Percentiles rank a stretch among this genome's conserved stretches.
These are phyloP conservation scores for Mycena kentingensis DNA, from an alignment of 768 basidiomycete genomes.

Conservation along the genomic window DNA sequence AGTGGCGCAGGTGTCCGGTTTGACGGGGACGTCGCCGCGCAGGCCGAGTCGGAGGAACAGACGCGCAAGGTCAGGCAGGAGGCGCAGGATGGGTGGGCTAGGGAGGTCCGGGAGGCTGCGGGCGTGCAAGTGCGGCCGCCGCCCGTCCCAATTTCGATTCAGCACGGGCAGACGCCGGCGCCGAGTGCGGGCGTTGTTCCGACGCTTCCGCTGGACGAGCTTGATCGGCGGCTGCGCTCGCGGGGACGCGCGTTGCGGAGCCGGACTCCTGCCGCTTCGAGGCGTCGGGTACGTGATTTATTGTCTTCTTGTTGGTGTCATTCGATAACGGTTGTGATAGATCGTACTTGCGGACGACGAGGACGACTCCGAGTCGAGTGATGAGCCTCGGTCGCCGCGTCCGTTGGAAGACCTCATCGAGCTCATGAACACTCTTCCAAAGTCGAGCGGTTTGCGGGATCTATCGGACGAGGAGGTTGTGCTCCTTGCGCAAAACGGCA, in stretches of 20 bases:
- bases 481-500: slow-evolving; percentile 82
- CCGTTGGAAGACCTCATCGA: slow-evolving; percentile 77
- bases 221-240: slow-evolving; percentile 52
- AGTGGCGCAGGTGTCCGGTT: slow-evolving; percentile 31
- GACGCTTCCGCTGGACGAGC: slow-evolving; percentile 57
- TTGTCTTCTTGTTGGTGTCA: background rate
- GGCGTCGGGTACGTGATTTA: background rate
- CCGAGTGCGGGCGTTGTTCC: slow-evolving; percentile 24
- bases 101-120: slow-evolving; percentile 1
- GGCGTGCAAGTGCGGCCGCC: background rate
- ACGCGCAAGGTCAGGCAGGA: background rate
- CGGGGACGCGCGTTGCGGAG: slow-evolving; percentile 24
- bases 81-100: slow-evolving; percentile 17
- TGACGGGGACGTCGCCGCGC: slow-evolving; percentile 21
- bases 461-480: slow-evolving; percentile 94
- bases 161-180: slow-evolving; percentile 17
- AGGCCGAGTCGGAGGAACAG: slow-evolving; percentile 18
- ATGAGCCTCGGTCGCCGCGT: slow-evolving; percentile 35
- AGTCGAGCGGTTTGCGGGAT: slow-evolving; percentile 59
- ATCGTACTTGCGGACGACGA: background rate
- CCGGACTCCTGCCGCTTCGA: slow-evolving; percentile 9
- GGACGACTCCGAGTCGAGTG: slow-evolving; percentile 6
- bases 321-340: background rate
- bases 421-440: slow-evolving; percentile 74
- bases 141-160: slow-evolving; percentile 4